Evolutionary conservation across 306 rosid species (phyloP).

Genomic region (Myrica gale): DNA sequence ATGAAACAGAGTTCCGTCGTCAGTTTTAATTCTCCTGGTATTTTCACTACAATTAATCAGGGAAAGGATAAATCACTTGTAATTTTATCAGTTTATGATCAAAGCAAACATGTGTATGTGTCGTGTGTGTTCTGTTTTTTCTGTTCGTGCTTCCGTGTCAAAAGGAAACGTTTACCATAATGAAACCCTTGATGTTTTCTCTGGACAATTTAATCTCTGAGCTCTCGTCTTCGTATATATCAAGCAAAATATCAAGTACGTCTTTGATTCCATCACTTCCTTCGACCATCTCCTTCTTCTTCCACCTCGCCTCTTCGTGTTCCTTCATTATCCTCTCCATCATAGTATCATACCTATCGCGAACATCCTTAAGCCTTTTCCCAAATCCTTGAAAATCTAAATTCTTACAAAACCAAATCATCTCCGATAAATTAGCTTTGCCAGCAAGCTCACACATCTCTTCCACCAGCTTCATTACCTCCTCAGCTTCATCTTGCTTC

Average conservation of each 20-base stretch:
- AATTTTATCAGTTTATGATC: background rate
- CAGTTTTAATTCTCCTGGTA: background rate
- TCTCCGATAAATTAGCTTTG: slow-evolving; percentile 39
- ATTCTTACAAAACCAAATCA: slow-evolving; percentile 49
- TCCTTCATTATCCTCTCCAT: slow-evolving; percentile 53
- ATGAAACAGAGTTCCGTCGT: background rate
- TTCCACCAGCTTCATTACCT: slow-evolving; percentile 38
- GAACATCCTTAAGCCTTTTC: slow-evolving; percentile 42
- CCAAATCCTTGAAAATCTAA: slow-evolving; percentile 58
- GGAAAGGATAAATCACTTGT: too few relatives aligned
- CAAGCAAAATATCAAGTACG: slow-evolving; percentile 59
- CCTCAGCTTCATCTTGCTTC: slow-evolving; percentile 40
- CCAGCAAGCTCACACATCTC: slow-evolving; percentile 39
- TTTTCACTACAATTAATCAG: background rate
- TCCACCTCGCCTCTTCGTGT: slow-evolving; percentile 53
- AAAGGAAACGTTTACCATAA: slow-evolving; percentile 36
- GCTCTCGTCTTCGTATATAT: slow-evolving; percentile 41
- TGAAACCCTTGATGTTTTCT: slow-evolving; percentile 64
- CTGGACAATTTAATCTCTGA: slow-evolving; percentile 45
- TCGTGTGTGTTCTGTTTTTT: background rate
- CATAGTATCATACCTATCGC: slow-evolving; percentile 46
- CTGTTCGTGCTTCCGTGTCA: background rate
- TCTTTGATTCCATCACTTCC: slow-evolving; percentile 36
- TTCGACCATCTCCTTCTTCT: slow-evolving; percentile 20
- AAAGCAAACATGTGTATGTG: background rate